Percentiles rank a stretch among this genome's conserved stretches.
phyloP scores from a whole-genome alignment of 129 eudicot genomes.

The Lactuca saligna region DNA sequence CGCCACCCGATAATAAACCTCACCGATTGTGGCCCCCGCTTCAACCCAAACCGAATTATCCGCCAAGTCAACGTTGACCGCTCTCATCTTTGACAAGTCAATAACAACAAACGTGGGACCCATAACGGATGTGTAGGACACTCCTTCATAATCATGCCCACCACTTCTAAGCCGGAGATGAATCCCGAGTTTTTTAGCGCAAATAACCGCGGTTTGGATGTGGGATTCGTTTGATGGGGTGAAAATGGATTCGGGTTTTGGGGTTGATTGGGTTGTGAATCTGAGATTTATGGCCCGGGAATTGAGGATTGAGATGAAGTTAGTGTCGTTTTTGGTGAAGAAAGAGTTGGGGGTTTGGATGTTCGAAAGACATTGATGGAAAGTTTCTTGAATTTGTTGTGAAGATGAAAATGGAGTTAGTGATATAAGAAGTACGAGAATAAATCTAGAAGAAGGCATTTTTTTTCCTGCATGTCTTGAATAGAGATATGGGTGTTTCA shows the following conservation, averaged over 20 bases:
- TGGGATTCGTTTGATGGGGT: slow-evolving; percentile 37
- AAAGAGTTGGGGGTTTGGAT: slow-evolving; percentile 8
- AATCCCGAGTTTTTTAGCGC: slow-evolving; percentile 26
- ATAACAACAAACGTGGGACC: slow-evolving; percentile 19
- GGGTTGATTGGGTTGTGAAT: slow-evolving; percentile 20
- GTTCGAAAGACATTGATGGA: slow-evolving; percentile 25
- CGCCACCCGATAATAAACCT: slow-evolving; percentile 36
- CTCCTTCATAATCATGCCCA: slow-evolving; percentile 29
- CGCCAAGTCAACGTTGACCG: slow-evolving; percentile 20
- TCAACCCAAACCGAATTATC: slow-evolving; percentile 34
- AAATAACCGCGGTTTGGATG: slow-evolving; percentile 12
- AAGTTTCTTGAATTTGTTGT: slow-evolving; percentile 11
- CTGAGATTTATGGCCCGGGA: slow-evolving; percentile 39
- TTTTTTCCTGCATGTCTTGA: background rate
- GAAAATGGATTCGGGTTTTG: slow-evolving; percentile 42
- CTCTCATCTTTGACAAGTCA: slow-evolving; percentile 32
- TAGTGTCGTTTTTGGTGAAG: slow-evolving; percentile 18
- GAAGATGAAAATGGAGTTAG: slow-evolving; percentile 14
- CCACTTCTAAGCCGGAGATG: slow-evolving; percentile 41
- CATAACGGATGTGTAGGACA: slow-evolving; percentile 24
- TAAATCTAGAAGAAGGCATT: slow-evolving; percentile 2
- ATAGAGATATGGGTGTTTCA: background rate
- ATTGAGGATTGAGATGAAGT: slow-evolving; percentile 20
- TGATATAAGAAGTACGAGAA: background rate
- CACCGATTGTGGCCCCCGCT: slow-evolving; percentile 41